Evolutionary conservation across 2,329 filamentous ascomycete species (phyloP), one percentile per base, ranked within the genome.

Genomic region (Madurella mycetomatis): DNA sequence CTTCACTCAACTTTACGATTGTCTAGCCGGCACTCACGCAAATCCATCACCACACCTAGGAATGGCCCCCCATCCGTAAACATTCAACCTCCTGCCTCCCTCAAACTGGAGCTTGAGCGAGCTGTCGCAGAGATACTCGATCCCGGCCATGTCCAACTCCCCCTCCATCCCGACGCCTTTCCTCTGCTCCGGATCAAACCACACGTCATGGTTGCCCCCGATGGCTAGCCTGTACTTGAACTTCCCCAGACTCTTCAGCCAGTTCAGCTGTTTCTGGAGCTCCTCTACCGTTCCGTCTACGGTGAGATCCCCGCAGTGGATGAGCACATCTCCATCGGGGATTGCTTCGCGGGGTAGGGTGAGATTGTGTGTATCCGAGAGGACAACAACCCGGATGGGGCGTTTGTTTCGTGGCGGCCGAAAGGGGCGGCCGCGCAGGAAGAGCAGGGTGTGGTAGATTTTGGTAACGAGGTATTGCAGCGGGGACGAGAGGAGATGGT

Each of bases 261-360:
- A 96, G 73, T 95, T 82, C 42, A 96, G 76, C 64, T 94, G 87
- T n/a, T 73, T 75, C 73, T 96, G 90, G 53, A 97, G 85, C 57
- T 90, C 86, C 12, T 76, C 75, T 0, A 83, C 79, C 9, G 83
- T 87, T 40, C 92, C 92, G 18, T 76, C 75, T 62, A 90, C 85
- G 51, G 86, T 87, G 64, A 96, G 76, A 72, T 97, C 92, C 39
- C 92, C 92, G 2, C 90, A 88, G 67, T 96, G 92, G 63, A 97
- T 87, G 47, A 97, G 81, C 18, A 96, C 76, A 69, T 96, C 91
- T 53, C 91, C 92, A 9, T 79, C 71, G 0, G 91, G 90, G 1
- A 95, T 76, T 16, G 70, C 63, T 8, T n/a, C 30, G 2, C n/a
- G 9, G 1, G 30, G 16, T 0, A 82, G 73, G 9, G 77, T 77